Evolutionary conservation across 306 rosid genomes (phyloP).

Genomic region (Echinosophora koreensis): DNA sequence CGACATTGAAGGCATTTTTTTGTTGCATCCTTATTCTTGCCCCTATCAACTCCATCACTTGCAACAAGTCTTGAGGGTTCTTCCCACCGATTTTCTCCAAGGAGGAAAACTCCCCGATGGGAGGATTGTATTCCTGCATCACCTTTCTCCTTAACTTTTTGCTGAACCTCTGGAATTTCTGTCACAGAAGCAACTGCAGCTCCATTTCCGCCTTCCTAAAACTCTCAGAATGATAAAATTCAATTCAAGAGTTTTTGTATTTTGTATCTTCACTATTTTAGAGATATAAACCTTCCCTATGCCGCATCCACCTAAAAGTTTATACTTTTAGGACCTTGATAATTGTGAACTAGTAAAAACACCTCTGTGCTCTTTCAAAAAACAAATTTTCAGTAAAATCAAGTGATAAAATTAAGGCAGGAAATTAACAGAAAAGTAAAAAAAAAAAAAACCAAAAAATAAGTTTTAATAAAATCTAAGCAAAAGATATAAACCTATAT

Average conservation of each 20-base stretch:
- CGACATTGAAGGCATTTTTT: slow-evolving; percentile 79
- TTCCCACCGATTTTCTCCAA: slow-evolving; percentile 98
- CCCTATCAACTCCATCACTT: slow-evolving; percentile 43
- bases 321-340: slow-evolving; percentile 30
- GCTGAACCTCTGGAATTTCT: slow-evolving; percentile 66
- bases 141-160: slow-evolving; percentile 54
- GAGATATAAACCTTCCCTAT: background rate
- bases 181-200: slow-evolving; percentile 64
- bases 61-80: slow-evolving; percentile 79
- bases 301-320: slow-evolving; percentile 9
- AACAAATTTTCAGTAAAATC: slow-evolving; percentile 13
- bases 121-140: slow-evolving; percentile 50
- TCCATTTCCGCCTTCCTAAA: slow-evolving; percentile 77
- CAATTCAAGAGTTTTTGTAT: slow-evolving; percentile 20
- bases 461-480: background rate
- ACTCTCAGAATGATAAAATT: slow-evolving; percentile 22
- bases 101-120: slow-evolving; percentile 77
- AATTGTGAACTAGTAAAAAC: slow-evolving; percentile 20
- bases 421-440: background rate
- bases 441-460: background rate
- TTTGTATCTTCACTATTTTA: slow-evolving; percentile 30
- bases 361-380: slow-evolving; percentile 14
- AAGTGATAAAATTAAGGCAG: slow-evolving; percentile 17
- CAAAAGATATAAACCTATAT: slow-evolving; percentile 1
- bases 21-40: slow-evolving; percentile 51